Evolutionary conservation across 2,329 filamentous ascomycete genomes (phyloP).

Genomic region (Neofusicoccum ribis): DNA sequence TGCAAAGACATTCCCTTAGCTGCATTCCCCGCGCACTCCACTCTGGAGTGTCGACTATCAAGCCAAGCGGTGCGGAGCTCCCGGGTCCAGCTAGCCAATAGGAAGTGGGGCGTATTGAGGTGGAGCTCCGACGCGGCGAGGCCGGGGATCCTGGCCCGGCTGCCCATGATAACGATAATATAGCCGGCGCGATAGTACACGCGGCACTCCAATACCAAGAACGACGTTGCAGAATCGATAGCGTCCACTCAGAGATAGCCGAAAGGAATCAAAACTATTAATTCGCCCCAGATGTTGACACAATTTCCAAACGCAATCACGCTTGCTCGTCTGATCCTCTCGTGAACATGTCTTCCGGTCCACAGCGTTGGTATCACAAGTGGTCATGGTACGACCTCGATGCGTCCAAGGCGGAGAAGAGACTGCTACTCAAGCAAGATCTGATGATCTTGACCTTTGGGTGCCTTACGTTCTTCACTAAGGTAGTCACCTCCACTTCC

Average conservation of each 20-base stretch:
- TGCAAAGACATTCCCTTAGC: not conserved
- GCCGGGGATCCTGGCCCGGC: not conserved
- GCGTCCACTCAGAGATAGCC: not conserved
- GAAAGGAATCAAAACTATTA: not conserved
- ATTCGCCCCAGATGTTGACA: no score
- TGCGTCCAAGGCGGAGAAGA: constrained; percentile 52
- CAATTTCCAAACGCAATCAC: not conserved
- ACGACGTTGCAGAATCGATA: no score
- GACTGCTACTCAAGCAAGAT: constrained; percentile 58
- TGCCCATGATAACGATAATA: not conserved
- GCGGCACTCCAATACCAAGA: no score
- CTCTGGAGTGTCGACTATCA: not conserved
- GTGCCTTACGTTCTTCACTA: constrained; percentile 56
- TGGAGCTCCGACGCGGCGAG: not conserved
- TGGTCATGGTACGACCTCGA: constrained; percentile 31
- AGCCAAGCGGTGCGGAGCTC: not conserved
- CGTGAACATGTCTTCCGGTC: not conserved
- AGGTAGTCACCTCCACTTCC: constrained; percentile 58
- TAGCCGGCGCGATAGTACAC: no score
- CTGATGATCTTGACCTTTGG: constrained; percentile 58
- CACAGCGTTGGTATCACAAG: not conserved
- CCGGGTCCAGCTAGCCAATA: not conserved
- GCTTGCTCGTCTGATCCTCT: not conserved
- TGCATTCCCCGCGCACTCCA: not conserved
- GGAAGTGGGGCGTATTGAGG: not conserved